Evolutionary conservation across 257 asterid species (phyloP).

Genomic region (Buddleja alternifolia): DNA sequence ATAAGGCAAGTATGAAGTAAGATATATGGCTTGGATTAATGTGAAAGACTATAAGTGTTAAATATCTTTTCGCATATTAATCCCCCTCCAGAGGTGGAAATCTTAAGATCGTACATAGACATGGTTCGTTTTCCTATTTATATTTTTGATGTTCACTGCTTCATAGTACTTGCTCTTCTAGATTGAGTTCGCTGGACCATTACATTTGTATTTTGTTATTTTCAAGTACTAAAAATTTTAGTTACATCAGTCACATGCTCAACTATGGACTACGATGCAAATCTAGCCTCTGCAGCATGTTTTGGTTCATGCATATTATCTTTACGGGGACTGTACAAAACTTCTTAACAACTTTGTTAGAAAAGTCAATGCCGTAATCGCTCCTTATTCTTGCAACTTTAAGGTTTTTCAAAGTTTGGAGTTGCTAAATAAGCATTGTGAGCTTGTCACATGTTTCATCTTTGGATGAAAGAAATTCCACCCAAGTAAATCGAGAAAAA

Average conservation of each 20-base stretch:
- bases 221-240: slow-evolving; percentile 15
- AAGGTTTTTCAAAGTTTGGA: no score
- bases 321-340: no score
- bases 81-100: not conserved
- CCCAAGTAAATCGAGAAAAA: no score
- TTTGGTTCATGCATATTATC: slow-evolving; percentile 5
- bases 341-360: no score
- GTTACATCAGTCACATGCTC: not conserved
- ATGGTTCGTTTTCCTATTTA: not conserved
- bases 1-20: slow-evolving; percentile 63
- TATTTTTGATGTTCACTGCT: slow-evolving; percentile 1
- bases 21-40: slow-evolving; percentile 28
- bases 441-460: no score
- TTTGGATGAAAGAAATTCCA: no score
- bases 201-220: not conserved
- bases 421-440: no score
- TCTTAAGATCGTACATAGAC: not conserved
- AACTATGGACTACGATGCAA: not conserved
- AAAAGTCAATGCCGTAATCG: no score
- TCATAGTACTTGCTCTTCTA: slow-evolving; percentile 15
- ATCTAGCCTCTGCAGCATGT: not conserved
- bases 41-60: slow-evolving; percentile 17
- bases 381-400: no score
- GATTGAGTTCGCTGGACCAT: not conserved
- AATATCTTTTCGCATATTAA: slow-evolving; percentile 6